A percentile compares a stretch with the other conserved stretches of the same genome.
phyloP scores from a whole-genome alignment of 1,139 yeast species.

The Candida sp. region DNA sequence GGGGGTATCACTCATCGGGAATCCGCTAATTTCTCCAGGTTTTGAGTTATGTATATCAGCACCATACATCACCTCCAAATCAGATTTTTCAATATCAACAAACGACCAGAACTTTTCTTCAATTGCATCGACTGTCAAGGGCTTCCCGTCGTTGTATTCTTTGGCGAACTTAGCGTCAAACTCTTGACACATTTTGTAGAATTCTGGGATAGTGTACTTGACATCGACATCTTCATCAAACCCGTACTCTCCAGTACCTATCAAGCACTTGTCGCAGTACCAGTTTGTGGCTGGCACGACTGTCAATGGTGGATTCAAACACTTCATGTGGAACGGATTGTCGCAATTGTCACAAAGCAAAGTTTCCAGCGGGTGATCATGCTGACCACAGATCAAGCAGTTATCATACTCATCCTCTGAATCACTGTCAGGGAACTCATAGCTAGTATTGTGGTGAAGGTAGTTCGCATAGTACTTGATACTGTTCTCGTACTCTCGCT shows the following conservation, averaged over 20 bases:
- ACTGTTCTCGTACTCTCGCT: conserved; percentile 34
- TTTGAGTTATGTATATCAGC: conserved; percentile 72
- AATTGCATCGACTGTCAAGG: conserved; percentile 43
- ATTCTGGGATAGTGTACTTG: conserved; percentile 63
- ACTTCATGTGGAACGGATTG: conserved; percentile 64
- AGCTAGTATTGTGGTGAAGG: conserved; percentile 27
- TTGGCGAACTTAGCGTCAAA: conserved; percentile 47
- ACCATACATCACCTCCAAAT: conserved; percentile 69
- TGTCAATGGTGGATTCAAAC: conserved; percentile 58
- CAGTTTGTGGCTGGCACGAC: conserved; percentile 63
- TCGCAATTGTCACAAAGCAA: conserved; percentile 79
- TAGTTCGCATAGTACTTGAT: conserved; percentile 51
- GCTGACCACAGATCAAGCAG: conserved; percentile 59
- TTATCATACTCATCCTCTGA: conserved; percentile 40
- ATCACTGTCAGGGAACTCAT: conserved; percentile 27
- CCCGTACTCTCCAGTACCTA: conserved; percentile 90
- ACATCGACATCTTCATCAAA: conserved; percentile 72
- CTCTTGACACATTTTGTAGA: conserved; percentile 58
- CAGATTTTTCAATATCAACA: conserved; percentile 46
- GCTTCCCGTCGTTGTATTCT: conserved; percentile 28
- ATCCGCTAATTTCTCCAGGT: conserved; percentile 72
- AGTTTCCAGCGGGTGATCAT: conserved; percentile 53
- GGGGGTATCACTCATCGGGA: conserved; percentile 52
- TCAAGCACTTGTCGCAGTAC: conserved; percentile 83
- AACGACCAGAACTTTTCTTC: conserved; percentile 69